Base-by-base conservation (phyloP, 1,284 basidiomycete species). In the Trametes pubescens region DNA sequence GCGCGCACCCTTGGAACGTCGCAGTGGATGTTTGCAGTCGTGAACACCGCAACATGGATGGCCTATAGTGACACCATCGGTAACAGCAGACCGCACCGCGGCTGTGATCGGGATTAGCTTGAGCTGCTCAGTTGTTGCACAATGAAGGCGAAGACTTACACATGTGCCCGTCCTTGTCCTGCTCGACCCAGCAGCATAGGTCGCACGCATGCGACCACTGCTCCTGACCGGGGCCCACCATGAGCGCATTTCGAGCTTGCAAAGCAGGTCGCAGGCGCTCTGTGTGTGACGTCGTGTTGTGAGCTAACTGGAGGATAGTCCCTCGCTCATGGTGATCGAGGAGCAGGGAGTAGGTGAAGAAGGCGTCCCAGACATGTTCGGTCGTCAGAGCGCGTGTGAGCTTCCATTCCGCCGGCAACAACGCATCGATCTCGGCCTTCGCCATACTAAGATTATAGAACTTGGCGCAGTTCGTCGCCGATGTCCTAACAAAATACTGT, bases 11-110 rank as follows among this genome's bases (percentile, higher is more conserved):
- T 46, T 67, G 9, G 71, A 70, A n/a, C 40, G 67, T 72, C 34
- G 40, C 14, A 3, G 11, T 56, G 43, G 44, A 4, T 46, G 9
- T 13, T 53, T 55, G 57, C 77, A 79, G 54, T 66, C 49, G 35
- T 72, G 67, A 2, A 69, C 54, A 11, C 56, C 66, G 61, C 76
- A 77, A 44, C 75, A 72, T 0, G 72, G 72, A 59, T 65, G 72
- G 0, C 77, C 76, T 5, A 78, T 65, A 2, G 69, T 71, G 14
- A 78, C 51, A 6, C 76, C 76, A 64, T 78, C 76, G 5, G 69
- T 72, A 18, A 78, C 69, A 40, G 73, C 6, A 18, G 40, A 44
- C 6, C 40, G 40, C 5, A 44, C 67, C 1, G 71, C 66, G 21
- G 69, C 70, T 18, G 72, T 61, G 48, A n/a, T n/a, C 35, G 32